These are phyloP conservation scores for Gossypium aridum DNA, from an alignment of 441 rosid species.

Conservation along the genomic window DNA sequence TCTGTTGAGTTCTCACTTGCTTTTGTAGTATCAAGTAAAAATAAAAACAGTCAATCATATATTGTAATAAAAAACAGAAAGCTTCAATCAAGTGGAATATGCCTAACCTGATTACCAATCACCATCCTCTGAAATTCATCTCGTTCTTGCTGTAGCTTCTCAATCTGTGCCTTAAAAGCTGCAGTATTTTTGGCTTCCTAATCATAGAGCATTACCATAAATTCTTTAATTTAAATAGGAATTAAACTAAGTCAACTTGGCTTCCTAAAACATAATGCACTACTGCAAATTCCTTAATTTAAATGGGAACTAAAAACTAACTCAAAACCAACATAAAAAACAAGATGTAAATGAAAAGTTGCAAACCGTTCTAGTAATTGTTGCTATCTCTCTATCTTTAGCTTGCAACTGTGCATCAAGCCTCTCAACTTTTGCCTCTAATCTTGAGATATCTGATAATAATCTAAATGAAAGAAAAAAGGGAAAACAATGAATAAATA, in stretches of 20 bases:
- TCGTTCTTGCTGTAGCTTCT: slow-evolving; percentile 88
- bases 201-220: slow-evolving; percentile 3
- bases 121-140: slow-evolving; percentile 99
- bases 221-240: slow-evolving; percentile 12
- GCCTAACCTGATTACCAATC: slow-evolving; percentile 89
- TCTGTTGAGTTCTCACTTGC: slow-evolving; percentile 98
- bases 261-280: slow-evolving; percentile 48
- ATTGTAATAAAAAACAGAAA: slow-evolving; percentile 1
- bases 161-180: slow-evolving; percentile 84
- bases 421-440: slow-evolving; percentile 96
- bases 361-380: slow-evolving; percentile 84
- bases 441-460: slow-evolving; percentile 81
- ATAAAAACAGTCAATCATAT: slow-evolving; percentile 11
- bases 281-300: slow-evolving; percentile 11
- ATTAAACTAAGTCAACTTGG: slow-evolving; percentile 30
- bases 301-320: not conserved
- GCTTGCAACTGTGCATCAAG: slow-evolving; percentile 71
- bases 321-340: not conserved
- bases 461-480: slow-evolving; percentile 33
- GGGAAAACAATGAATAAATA: not conserved
- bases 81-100: not conserved
- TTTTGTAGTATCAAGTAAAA: slow-evolving; percentile 30
- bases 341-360: slow-evolving; percentile 1
- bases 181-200: slow-evolving; percentile 94
- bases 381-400: slow-evolving; percentile 94